These are phyloP conservation scores for Cryptosporidium baileyi DNA, from an alignment of 169 alveolate genomes.

Conservation along the genomic window DNA sequence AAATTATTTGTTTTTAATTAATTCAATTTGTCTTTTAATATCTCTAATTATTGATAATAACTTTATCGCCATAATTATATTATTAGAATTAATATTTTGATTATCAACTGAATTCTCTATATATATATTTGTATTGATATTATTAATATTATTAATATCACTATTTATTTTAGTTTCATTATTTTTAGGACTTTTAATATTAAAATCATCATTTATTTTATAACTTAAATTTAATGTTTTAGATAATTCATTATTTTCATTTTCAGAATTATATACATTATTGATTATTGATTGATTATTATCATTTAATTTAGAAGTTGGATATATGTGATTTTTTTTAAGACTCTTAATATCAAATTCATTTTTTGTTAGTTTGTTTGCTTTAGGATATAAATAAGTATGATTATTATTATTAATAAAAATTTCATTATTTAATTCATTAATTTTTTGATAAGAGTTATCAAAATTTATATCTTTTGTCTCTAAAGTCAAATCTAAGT, in stretches of 20 bases:
- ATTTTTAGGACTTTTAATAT: not conserved
- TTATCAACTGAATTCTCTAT: not conserved
- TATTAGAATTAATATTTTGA: conserved; percentile 8
- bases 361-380: no score
- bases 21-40: conserved; percentile 15
- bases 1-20: conserved; percentile 10
- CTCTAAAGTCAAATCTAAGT: not conserved
- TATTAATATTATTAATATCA: not conserved
- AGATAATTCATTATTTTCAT: not conserved
- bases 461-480: no score
- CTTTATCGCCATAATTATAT: conserved; percentile 6
- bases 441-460: not conserved
- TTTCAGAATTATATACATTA: not conserved
- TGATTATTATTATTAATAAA: not conserved
- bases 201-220: not conserved
- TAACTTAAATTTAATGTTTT: not conserved
- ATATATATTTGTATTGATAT: not conserved
- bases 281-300: no score
- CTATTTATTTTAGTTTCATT: not conserved
- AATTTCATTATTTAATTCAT: not conserved
- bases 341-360: no score
- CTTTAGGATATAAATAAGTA: not conserved
- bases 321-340: no score
- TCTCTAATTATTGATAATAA: conserved; percentile 7
- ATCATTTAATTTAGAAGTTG: not conserved